Base-by-base conservation (phyloP, 306 rosid species). In the Elaeagnus macrophylla region DNA sequence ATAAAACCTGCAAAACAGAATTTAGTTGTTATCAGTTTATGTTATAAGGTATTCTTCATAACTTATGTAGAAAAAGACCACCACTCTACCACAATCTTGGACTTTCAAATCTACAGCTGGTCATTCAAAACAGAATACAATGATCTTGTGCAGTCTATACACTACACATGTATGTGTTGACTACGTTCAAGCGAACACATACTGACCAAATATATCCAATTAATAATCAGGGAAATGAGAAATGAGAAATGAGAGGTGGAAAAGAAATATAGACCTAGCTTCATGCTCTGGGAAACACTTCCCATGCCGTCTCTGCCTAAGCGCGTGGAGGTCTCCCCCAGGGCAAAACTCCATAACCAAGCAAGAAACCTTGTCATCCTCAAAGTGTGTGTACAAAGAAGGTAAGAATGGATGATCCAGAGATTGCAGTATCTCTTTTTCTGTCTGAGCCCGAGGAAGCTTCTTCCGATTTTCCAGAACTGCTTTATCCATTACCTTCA, bases 321-420 rank as follows among this genome's bases (percentile, higher is more conserved):
- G 89, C 7, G 86, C 88, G 53, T 91, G 94, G 54, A 91, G 75
- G 54, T 91, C 97, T 50, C 97, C 97, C 19, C 96, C 97, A 1
- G 97, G 94, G 67, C 97, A 91, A 48, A 81, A 86, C 75, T 91
- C 97, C 95, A 91, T 86, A 9, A 86, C 84, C 80, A 91, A 75
- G 77, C 91, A 91, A 39, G 96, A 76, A 75, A 80, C 84, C 56
- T 80, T 78, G 10, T 84, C 89, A 0, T 94, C 84, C 73, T 86
- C 97, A 48, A 86, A 91, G 65, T 86, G 83, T 1, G 97, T 61
- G 48, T 91, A 86, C 56, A 91, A 72, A 18, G 97, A 78, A 7
- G 97, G 97, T n/a, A 91, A 75, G 71, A 91, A 91, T 5, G 97
- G 97, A 74, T 91, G 97, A 76, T 91, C 97, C 62, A 91, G 81